These are phyloP conservation scores for Avena sativa DNA, from an alignment of 176 grass and related monocot species.

Conservation along the genomic window DNA sequence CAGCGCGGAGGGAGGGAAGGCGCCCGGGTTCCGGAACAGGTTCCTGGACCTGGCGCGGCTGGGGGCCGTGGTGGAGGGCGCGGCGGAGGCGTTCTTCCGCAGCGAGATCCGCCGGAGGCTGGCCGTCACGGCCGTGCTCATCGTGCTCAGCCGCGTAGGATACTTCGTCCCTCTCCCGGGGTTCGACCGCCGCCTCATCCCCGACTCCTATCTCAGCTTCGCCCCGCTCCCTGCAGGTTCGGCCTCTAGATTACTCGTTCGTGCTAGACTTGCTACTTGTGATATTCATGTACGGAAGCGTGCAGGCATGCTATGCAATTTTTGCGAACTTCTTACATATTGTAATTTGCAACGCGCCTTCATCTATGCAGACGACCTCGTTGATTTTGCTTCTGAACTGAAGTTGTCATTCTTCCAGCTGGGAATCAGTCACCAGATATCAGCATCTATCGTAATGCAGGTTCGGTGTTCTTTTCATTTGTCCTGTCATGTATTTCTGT, in stretches of 20 bases:
- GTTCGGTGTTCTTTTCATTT: constrained; percentile 46
- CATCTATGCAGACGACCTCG: constrained; percentile 70
- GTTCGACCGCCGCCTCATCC: constrained; percentile 91
- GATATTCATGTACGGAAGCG: not conserved
- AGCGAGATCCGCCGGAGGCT: constrained; percentile 90
- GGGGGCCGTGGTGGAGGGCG: constrained; percentile 67
- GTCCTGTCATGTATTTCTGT: not conserved
- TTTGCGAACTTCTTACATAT: not conserved
- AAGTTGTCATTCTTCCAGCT: constrained; percentile 98
- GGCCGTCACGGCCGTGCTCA: constrained; percentile 71
- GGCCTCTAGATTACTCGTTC: not conserved
- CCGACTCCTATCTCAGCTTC: constrained; percentile 91
- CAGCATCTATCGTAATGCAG: constrained; percentile 96
- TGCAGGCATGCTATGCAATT: not conserved
- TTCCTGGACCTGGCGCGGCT: constrained; percentile 82
- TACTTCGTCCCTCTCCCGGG: constrained; percentile 91
- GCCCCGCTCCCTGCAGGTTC: constrained; percentile 76
- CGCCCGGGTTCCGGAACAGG: constrained; percentile 66
- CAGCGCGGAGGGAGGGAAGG: constrained; percentile 11
- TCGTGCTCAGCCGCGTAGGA: constrained; percentile 83
- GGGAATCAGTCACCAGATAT: constrained; percentile 94
- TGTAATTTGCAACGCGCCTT: constrained; percentile 7
- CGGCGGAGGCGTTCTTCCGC: constrained; percentile 92
- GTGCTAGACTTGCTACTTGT: not conserved
- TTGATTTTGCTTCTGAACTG: constrained; percentile 78